Base-by-base conservation (phyloP, 2,329 filamentous ascomycete genomes). In the Pyrenochaeta sp. region DNA sequence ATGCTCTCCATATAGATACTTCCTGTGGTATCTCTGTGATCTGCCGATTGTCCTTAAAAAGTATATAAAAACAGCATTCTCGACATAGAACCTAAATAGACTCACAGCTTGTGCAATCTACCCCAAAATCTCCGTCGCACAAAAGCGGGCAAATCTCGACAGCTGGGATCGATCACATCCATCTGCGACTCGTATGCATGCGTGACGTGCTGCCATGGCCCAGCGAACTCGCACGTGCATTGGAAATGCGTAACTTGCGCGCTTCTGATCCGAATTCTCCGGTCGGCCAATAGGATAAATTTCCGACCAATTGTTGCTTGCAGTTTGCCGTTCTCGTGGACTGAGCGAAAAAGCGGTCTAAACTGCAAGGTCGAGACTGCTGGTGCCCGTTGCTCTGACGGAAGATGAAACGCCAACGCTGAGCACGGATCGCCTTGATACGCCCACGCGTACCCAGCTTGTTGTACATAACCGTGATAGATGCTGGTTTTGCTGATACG, bases 381-480 rank as follows among this genome's bases (percentile, higher is more conserved):
- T 19, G 39, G 5, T 30, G 24, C 37, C 43, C 54, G 39, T 24
- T 39, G 25, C 19, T 30, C 40, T n/a, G 36, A 32, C 27, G 27
- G 48, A 39, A 40, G 40, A 45, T 61, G 55, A 61, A 58, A 58
- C 58, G 51, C 58, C 50, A 61, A 54, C 24, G 48, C 55, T 45
- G 47, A 32, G 53, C 53, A 59, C 57, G 53, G 50, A 53, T 56
- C 43, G 50, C 45, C 7, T 27, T 27, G 4, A 8, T 27, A n/a
- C 36, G 15, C 43, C 24, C 13, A 42, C 56, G 42, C 48, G 37
- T 24, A 30, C 24, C 36, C 36, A 10, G 13, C 13, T 19, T 36
- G 27, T 19, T 40, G 47, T 50, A 37, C 49, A 51, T 51, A 44
- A 44, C 27, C 25, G 37, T 28, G 13, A 37, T 28, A 44, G 24